Percentiles rank a stretch among this genome's conserved stretches.
These are phyloP conservation scores for Tetrahymena malaccensis DNA, from an alignment of 73 alveolate species.

Conservation along the genomic window DNA sequence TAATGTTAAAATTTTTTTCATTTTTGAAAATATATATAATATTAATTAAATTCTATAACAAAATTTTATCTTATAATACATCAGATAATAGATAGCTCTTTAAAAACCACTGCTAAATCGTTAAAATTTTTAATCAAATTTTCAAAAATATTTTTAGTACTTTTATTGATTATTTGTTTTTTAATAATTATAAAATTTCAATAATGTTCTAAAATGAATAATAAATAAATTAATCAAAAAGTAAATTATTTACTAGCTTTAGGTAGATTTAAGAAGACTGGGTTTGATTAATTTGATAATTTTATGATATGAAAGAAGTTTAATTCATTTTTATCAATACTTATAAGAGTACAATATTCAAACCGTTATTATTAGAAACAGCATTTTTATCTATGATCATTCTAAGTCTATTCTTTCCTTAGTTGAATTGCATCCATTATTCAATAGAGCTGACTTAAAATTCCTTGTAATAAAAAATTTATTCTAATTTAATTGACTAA, in stretches of 20 bases:
- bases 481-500: background rate
- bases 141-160: too few relatives aligned
- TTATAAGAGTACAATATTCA: background rate
- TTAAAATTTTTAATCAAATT: too few relatives aligned
- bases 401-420: background rate
- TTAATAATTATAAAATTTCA: too few relatives aligned
- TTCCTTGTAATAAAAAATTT: background rate
- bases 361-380: background rate
- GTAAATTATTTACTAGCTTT: background rate
- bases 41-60: too few relatives aligned
- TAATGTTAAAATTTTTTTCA: too few relatives aligned
- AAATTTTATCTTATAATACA: too few relatives aligned
- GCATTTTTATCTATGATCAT: background rate
- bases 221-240: background rate
- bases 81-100: too few relatives aligned
- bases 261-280: background rate
- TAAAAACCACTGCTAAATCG: too few relatives aligned
- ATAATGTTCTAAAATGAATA: too few relatives aligned
- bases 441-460: background rate
- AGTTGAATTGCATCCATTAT: background rate
- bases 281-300: background rate
- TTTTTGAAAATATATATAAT: too few relatives aligned
- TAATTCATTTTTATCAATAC: background rate
- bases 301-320: background rate
- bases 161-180: too few relatives aligned